A percentile compares a stretch with the other conserved stretches of the same genome.
phyloP scores from a whole-genome alignment of 176 grass and related monocot genomes.

The Avena eriantha region DNA sequence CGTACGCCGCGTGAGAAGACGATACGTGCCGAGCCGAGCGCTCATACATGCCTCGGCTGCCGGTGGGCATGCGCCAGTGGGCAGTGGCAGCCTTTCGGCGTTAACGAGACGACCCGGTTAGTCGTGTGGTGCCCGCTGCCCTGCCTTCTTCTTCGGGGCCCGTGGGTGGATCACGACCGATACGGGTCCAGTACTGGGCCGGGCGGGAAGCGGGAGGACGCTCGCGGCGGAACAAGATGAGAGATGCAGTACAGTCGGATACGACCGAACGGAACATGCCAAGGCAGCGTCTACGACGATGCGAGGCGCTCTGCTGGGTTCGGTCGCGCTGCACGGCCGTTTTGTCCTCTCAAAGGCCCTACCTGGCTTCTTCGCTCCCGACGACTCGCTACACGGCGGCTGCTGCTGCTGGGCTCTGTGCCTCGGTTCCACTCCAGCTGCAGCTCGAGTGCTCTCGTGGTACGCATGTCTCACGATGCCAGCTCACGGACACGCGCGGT shows the following conservation, averaged over 20 bases:
- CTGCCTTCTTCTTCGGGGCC: background rate
- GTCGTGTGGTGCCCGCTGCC: background rate
- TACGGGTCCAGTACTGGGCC: background rate
- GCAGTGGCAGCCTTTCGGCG: constrained; percentile 23
- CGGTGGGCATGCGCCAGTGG: too few relatives aligned
- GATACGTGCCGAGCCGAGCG: too few relatives aligned
- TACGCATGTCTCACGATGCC: background rate
- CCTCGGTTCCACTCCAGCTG: background rate
- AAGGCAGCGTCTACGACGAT: constrained; percentile 14
- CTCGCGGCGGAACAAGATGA: background rate
- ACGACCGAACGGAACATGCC: constrained; percentile 24
- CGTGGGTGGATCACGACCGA: background rate
- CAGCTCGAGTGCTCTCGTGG: background rate
- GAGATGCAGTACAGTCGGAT: background rate
- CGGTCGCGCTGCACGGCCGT: background rate
- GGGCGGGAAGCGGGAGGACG: background rate
- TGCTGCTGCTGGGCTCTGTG: background rate
- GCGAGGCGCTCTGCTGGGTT: background rate
- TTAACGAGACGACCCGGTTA: background rate
- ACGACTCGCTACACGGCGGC: background rate
- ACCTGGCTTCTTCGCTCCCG: background rate
- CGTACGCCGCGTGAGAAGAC: background rate
- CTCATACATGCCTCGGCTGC: background rate
- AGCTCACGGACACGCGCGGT: background rate
- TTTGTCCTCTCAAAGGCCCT: background rate